Base-by-base conservation (phyloP, 2,329 filamentous ascomycete genomes). In the Rutstroemia sp. region DNA sequence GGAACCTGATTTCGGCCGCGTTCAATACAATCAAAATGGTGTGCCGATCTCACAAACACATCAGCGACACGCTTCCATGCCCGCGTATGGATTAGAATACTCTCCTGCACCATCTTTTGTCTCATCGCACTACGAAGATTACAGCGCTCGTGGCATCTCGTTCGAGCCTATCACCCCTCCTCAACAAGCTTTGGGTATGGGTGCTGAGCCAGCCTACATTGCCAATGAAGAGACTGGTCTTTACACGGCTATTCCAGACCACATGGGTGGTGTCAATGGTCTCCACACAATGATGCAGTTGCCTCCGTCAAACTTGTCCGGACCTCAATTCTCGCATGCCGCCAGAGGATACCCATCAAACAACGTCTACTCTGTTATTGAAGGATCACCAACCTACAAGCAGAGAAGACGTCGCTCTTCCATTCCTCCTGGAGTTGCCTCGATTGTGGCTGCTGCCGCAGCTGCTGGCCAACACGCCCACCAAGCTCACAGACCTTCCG, bases 301-400 rank as follows among this genome's bases (percentile, higher is more conserved):
- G 47, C 91, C 91, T 17, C 88, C 88, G 4, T 91, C 91, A 14
- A 94, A 92, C 72, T 74, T 96, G 60, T 83, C 86, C 54, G 88
- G 86, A 30, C 82, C 86, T 49, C 88, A 92, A 67, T 96, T 89
- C 73, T 83, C 86, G 25, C 84, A 88, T 47, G 82, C 86, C 34
- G 77, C 81, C 25, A 78, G 86, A 62, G 76, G 79, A 40, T 89
- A 89, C 64, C 80, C 79, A 58, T 71, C 77, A 46, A 87, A 86
- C 72, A 95, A 90, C 70, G 88, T 94, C 64, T 96, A 95, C 77
- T 92, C 90, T 49, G 92, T 96, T 50, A 94, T 97, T 69, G 94
- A 99, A 76, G 94, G 94, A 49, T 99, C 94, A 27, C 94, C 94
- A 12, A 97, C 94, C 39, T 99, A 99, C 77, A 99, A 99, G 81